A percentile compares a stretch with the other conserved stretches of the same genome.
These are phyloP conservation scores for Aquilaria malaccensis DNA, from an alignment of 345 rosid genomes.

Conservation along the genomic window DNA sequence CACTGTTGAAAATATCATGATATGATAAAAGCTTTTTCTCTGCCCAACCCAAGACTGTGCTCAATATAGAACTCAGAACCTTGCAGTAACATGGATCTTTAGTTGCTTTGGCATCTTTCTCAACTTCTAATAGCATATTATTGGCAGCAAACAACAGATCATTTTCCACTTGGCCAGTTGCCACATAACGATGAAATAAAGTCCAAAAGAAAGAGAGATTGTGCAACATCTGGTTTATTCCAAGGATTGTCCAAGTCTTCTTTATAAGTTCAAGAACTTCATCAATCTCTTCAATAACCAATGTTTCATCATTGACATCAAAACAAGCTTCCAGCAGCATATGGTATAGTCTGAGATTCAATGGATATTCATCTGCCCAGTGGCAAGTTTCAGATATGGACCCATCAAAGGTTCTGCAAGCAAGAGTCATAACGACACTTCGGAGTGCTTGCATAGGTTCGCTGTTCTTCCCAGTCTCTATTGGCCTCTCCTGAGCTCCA, in stretches of 20 bases:
- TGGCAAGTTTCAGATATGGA: slow-evolving; percentile 61
- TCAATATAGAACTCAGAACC: slow-evolving; percentile 51
- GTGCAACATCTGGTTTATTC: slow-evolving; percentile 66
- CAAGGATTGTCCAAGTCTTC: slow-evolving; percentile 89
- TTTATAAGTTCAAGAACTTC: slow-evolving; percentile 82
- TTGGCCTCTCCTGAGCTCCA: slow-evolving; percentile 49
- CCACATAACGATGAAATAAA: slow-evolving; percentile 67
- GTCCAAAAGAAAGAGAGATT: slow-evolving; percentile 88
- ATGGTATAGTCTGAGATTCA: slow-evolving; percentile 71
- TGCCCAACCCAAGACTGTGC: slow-evolving; percentile 65
- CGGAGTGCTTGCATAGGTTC: slow-evolving; percentile 70
- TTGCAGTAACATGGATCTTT: slow-evolving; percentile 48
- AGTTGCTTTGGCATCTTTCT: slow-evolving; percentile 48
- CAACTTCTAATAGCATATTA: slow-evolving; percentile 68
- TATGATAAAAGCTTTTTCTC: slow-evolving; percentile 79
- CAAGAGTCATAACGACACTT: slow-evolving; percentile 58
- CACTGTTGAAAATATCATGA: slow-evolving; percentile 67
- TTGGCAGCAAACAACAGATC: slow-evolving; percentile 75
- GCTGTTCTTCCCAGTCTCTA: slow-evolving; percentile 60
- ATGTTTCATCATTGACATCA: slow-evolving; percentile 64
- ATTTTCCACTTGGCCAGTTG: slow-evolving; percentile 68
- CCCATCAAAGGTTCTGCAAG: slow-evolving; percentile 54
- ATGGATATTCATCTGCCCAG: slow-evolving; percentile 92
- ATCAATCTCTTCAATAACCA: slow-evolving; percentile 77
- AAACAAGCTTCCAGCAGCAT: slow-evolving; percentile 78